A percentile compares a stretch with the other conserved stretches of the same genome.
Evolutionary conservation across 805 yeast species (phyloP).

Genomic region (Ogataea methanolica): DNA sequence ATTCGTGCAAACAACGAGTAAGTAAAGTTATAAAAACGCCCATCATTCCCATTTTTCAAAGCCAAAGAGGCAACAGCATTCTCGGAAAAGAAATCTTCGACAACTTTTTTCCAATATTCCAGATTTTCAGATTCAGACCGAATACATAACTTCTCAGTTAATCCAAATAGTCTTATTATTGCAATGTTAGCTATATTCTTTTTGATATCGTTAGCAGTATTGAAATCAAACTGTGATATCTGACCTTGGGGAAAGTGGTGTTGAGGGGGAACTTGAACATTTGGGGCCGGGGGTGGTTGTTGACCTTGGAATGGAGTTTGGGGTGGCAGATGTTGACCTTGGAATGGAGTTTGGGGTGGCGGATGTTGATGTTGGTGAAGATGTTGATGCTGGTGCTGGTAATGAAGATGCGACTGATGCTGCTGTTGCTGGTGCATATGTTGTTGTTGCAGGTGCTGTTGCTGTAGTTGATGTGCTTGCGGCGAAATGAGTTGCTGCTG

Average conservation of each 20-base stretch:
- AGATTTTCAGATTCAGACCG: constrained; percentile 40
- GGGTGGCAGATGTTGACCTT: no score
- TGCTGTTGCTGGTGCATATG: constrained; percentile 3
- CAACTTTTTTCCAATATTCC: constrained; percentile 45
- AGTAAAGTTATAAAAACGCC: constrained; percentile 59
- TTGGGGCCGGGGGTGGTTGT: no score
- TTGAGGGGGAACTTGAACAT: neutral
- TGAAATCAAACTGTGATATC: constrained; percentile 7
- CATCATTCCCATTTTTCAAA: constrained; percentile 41
- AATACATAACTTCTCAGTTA: constrained; percentile 40
- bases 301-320: no score
- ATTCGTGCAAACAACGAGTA: constrained; percentile 62
- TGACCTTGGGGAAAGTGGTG: constrained; percentile 1
- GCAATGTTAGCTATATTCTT: constrained; percentile 43
- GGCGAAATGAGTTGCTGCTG: constrained; percentile 12
- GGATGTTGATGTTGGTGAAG: no score
- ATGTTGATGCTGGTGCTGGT: no score
- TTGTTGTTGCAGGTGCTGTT: constrained; percentile 6
- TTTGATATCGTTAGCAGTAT: constrained; percentile 22
- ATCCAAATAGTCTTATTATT: constrained; percentile 44
- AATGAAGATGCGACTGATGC: neutral
- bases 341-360: no score
- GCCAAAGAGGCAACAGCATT: constrained; percentile 43
- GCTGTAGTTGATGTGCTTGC: constrained; percentile 14
- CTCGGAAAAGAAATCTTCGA: constrained; percentile 49